Base-by-base conservation (phyloP, 805 yeast species). In the Starmerella cellae region DNA sequence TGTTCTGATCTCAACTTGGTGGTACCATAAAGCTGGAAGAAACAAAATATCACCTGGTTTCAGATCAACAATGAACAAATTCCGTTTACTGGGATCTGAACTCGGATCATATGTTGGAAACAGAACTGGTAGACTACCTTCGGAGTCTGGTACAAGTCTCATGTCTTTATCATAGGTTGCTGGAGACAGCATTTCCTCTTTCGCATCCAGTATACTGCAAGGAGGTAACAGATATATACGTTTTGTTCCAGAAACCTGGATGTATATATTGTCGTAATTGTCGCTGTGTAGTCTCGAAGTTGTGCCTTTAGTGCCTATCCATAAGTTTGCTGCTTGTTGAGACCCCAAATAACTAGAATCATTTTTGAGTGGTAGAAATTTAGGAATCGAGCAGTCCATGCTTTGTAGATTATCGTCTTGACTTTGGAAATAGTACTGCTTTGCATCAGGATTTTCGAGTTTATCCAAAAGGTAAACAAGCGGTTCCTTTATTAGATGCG, bases 21-120 rank as follows among this genome's bases (percentile, higher is more conserved):
- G 68, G 46, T 60, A 64, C 68, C 68, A 64, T 38, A 62, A 51
- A 4, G 66, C 61, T 1, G 68, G 68, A 10, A 64, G 44, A 43
- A 58, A 64, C 32, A 64, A 52, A 14, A 58, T 53, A 36, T 64
- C 65, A 3, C 68, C 67, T 2, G 65, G 60, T 6, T 53, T 41
- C 21, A 64, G 43, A 24, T 49, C 56, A 20, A 62, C 62, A n/a
- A 43, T 46, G 38, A 49, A 58, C 21, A 47, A 52, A 23, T 46
- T 30, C 44, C 35, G 24, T 17, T 29, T 33, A 42, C 41, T 36
- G 22, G 45, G 4, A 49, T 51, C 17, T 31, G 24, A 14, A 3
- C 9, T 29, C 9, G 64, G 63, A 33, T 60, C 53, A n/a, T 57
- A 55, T 0, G 64, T 60, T 2, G 64, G 64, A 32, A 60, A 60